Evolutionary conservation across 768 basidiomycete genomes (phyloP).

Genomic region (Lactifluus subvellereus): DNA sequence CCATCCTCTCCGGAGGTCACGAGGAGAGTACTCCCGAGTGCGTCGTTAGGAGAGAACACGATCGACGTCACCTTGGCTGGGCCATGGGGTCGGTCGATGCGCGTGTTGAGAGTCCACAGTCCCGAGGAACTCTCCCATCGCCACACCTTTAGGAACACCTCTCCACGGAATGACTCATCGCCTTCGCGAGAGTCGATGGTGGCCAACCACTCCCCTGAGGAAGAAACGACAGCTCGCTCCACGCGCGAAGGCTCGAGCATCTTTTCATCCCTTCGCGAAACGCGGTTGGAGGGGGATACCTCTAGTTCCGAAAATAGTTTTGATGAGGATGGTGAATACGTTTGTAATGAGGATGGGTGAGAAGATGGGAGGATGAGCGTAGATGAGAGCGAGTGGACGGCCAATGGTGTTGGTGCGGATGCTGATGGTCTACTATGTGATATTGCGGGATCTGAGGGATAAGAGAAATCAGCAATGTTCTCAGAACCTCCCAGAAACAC

Average conservation of each 20-base stretch:
- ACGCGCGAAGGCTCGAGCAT: slow-evolving; percentile 70
- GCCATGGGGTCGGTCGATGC: slow-evolving; percentile 86
- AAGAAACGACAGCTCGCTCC: slow-evolving; percentile 59
- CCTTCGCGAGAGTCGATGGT: slow-evolving; percentile 75
- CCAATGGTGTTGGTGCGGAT: slow-evolving; percentile 56
- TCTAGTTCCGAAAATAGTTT: slow-evolving; percentile 81
- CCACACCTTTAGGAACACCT: slow-evolving; percentile 89
- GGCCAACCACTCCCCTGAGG: slow-evolving; percentile 84
- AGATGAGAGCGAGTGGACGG: slow-evolving; percentile 65
- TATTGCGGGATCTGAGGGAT: slow-evolving; percentile 33
- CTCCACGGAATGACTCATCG: slow-evolving; percentile 57
- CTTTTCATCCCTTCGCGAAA: slow-evolving; percentile 76
- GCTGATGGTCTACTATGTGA: slow-evolving; percentile 34
- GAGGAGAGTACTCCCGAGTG: slow-evolving; percentile 38
- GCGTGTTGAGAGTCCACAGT: slow-evolving; percentile 76
- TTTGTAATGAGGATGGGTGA: slow-evolving; percentile 92
- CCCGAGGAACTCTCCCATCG: slow-evolving; percentile 62
- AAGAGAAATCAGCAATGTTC: slow-evolving; percentile 2
- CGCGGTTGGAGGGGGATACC: slow-evolving; percentile 87
- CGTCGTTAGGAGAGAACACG: slow-evolving; percentile 55
- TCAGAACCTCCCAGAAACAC: slow-evolving; percentile 24
- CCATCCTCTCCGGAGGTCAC: slow-evolving; percentile 75
- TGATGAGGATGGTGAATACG: slow-evolving; percentile 69
- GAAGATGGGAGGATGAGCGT: slow-evolving; percentile 87
- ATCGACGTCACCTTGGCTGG: slow-evolving; percentile 52